Percentiles rank a stretch among this genome's conserved stretches.
Evolutionary conservation across 2,329 filamentous ascomycete genomes (phyloP).

Genomic region (Coniochaeta prunicola): DNA sequence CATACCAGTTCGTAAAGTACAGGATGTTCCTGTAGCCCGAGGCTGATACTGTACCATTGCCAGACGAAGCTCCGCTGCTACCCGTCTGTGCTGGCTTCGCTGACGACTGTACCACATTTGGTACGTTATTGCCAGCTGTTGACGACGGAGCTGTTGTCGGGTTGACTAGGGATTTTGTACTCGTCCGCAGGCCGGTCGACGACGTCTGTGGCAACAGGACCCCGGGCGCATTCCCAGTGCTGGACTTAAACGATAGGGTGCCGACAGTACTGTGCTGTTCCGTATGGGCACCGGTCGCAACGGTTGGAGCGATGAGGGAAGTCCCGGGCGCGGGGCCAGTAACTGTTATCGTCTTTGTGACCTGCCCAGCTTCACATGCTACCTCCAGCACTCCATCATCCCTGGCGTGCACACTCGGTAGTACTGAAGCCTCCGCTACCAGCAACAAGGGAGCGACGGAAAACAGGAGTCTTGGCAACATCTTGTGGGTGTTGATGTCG

Average conservation of each 20-base stretch:
- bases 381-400: conserved; percentile 6
- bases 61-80: not conserved
- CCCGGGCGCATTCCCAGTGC: not conserved
- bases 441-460: conserved; percentile 14
- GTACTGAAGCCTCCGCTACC: conserved; percentile 5
- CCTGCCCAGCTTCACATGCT: conserved; percentile 3
- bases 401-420: conserved; percentile 5
- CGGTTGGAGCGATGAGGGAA: not conserved
- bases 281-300: not conserved
- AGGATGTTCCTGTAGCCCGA: conserved; percentile 31
- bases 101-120: too few relatives aligned
- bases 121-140: not conserved
- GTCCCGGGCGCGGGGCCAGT: not conserved
- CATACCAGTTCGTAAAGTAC: conserved; percentile 50
- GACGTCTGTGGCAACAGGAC: not conserved
- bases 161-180: not conserved
- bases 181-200: not conserved
- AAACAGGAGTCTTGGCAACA: conserved; percentile 11
- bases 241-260: not conserved
- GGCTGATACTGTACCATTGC: not conserved
- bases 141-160: not conserved
- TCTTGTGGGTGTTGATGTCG: conserved; percentile 4
- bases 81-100: not conserved
- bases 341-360: conserved; percentile 4
- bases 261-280: not conserved